A percentile compares a stretch with the other conserved stretches of the same genome.
Evolutionary conservation across 1,284 basidiomycete genomes (phyloP).

Genomic region (Mycena sp.): DNA sequence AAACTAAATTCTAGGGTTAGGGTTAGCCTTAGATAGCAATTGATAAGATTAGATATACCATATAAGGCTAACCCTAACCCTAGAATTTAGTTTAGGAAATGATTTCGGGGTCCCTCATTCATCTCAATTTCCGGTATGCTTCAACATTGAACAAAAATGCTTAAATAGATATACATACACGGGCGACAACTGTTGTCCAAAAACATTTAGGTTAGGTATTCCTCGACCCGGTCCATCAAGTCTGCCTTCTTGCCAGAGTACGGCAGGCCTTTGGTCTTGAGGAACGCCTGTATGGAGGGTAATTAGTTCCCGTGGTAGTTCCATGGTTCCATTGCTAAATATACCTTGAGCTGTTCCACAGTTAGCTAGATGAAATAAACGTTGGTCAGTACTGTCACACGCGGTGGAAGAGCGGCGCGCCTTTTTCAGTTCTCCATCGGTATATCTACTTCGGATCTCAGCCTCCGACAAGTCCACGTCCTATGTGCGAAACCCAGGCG

Average conservation of each 20-base stretch:
- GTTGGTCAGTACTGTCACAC: conserved; percentile 22
- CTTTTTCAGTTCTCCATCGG: conserved; percentile 68
- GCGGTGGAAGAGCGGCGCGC: conserved; percentile 49
- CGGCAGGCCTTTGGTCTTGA: conserved; percentile 68
- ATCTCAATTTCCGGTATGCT: too few relatives aligned
- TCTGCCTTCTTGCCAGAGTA: conserved; percentile 77
- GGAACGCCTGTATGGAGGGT: conserved; percentile 62
- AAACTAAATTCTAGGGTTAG: too few relatives aligned
- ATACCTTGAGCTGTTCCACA: conserved; percentile 81
- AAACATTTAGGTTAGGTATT: too few relatives aligned
- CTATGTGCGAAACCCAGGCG: conserved; percentile 43
- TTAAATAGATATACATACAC: too few relatives aligned
- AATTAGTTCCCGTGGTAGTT: conserved; percentile 27
- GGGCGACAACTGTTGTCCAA: too few relatives aligned
- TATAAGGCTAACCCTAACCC: too few relatives aligned
- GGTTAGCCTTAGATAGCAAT: too few relatives aligned
- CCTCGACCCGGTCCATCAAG: conserved; percentile 57
- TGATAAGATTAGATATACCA: too few relatives aligned
- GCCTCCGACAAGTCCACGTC: conserved; percentile 69
- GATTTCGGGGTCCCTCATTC: too few relatives aligned
- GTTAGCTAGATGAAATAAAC: conserved; percentile 60
- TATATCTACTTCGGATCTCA: conserved; percentile 74
- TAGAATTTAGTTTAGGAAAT: too few relatives aligned
- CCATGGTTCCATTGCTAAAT: conserved; percentile 13
- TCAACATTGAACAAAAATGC: too few relatives aligned